Percentiles rank a stretch among this genome's conserved stretches.
phyloP scores from a whole-genome alignment of 202 grass and related monocot genomes.

The Saccharum hybrid region DNA sequence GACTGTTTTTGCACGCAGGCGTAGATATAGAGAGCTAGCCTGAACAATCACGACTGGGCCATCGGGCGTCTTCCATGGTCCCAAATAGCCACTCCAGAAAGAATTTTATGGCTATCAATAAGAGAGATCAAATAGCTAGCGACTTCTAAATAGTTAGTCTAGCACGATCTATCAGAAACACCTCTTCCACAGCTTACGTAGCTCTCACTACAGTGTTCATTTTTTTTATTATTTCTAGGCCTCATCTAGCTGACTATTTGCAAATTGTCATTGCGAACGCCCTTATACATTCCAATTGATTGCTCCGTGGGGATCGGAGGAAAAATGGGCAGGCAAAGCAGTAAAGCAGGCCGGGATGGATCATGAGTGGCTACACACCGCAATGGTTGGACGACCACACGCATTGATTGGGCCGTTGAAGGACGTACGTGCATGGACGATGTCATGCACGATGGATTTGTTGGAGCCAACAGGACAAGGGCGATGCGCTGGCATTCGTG shows the following conservation, averaged over 20 bases:
- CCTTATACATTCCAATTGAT: slow-evolving; percentile 20
- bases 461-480: background rate
- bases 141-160: too few relatives aligned
- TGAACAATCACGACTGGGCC: slow-evolving; percentile 22
- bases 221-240: too few relatives aligned
- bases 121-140: too few relatives aligned
- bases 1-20: background rate
- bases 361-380: background rate
- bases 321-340: slow-evolving; percentile 50
- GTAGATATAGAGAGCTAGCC: background rate
- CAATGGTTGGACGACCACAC: slow-evolving; percentile 32
- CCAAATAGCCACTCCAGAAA: too few relatives aligned
- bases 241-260: too few relatives aligned
- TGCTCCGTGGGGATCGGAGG: background rate
- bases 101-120: too few relatives aligned
- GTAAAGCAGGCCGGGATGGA: slow-evolving; percentile 32
- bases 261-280: too few relatives aligned
- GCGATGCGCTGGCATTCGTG: slow-evolving; percentile 58
- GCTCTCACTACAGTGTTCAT: too few relatives aligned
- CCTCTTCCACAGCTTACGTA: too few relatives aligned
- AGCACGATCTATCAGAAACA: too few relatives aligned
- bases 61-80: too few relatives aligned
- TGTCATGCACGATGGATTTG: background rate
- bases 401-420: slow-evolving; percentile 37
- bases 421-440: slow-evolving; percentile 32